Conservation (phyloP, 2,329 filamentous ascomycete species). For the Diaporthe aspalathi region DNA sequence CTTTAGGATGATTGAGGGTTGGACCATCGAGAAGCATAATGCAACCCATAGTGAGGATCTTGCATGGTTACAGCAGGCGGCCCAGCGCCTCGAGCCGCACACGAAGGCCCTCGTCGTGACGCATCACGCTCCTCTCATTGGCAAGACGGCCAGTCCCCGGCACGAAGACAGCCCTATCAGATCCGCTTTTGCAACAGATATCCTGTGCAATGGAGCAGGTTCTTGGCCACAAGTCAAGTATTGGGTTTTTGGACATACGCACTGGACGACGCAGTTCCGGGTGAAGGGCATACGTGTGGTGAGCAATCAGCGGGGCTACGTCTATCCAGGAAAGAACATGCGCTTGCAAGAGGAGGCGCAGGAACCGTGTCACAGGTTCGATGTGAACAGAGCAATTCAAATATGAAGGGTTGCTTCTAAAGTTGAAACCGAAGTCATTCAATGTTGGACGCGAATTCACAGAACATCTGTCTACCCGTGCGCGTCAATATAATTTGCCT, state of each 20-base stretch:
- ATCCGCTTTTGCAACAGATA: conserved; percentile 64
- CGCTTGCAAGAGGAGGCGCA: not conserved
- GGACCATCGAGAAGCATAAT: conserved; percentile 49
- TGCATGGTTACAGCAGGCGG: conserved; percentile 60
- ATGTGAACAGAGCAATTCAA: not conserved
- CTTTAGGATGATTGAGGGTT: conserved; percentile 55
- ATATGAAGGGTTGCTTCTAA: not conserved
- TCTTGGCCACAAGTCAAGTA: conserved; percentile 44
- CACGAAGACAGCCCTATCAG: conserved; percentile 59
- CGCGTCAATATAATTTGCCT: too few species aligned
- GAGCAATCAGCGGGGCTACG: conserved; percentile 59
- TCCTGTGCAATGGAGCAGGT: conserved; percentile 46
- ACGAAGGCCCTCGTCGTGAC: conserved; percentile 61
- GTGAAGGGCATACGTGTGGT: conserved; percentile 52
- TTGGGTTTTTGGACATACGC: conserved; percentile 64
- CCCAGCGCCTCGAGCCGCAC: conserved; percentile 43
- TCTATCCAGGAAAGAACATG: conserved; percentile 42
- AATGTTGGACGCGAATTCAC: too few species aligned
- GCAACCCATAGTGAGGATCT: conserved; percentile 58
- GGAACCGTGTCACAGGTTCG: not conserved
- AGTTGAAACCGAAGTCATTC: too few species aligned
- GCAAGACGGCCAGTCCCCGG: conserved; percentile 60
- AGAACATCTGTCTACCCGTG: too few species aligned
- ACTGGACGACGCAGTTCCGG: conserved; percentile 54
- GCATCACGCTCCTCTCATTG: conserved; percentile 64